Conservation (phyloP, 805 yeast genomes). For the Teunomyces barrocoloradensis region DNA sequence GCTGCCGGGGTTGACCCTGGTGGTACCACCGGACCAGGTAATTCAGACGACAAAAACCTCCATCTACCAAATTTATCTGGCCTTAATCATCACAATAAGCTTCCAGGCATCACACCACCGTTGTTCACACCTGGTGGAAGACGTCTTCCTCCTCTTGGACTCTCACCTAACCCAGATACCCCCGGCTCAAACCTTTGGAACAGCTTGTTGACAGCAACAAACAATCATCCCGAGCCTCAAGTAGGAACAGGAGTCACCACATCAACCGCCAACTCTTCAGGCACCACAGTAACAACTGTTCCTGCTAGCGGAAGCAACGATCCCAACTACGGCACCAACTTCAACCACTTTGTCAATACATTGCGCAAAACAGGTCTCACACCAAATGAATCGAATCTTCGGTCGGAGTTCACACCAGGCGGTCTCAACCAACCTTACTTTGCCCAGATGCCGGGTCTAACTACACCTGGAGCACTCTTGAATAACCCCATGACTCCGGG, state of each 20-base stretch:
- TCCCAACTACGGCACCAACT: constrained; percentile 11
- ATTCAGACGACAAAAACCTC: constrained; percentile 24
- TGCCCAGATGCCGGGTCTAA: constrained; percentile 34
- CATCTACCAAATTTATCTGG: constrained; percentile 33
- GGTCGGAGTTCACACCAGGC: constrained; percentile 74
- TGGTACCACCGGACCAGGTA: constrained; percentile 5
- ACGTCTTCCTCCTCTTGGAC: constrained; percentile 51
- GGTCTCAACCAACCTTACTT: constrained; percentile 30
- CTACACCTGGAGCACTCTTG: constrained; percentile 39
- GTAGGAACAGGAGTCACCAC: constrained; percentile 4
- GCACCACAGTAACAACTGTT: constrained; percentile 6
- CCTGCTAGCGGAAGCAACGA: background rate
- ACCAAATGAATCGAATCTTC: constrained; percentile 70
- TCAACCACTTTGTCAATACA: constrained; percentile 26
- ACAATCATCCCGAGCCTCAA: constrained; percentile 11
- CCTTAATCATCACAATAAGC: constrained; percentile 20
- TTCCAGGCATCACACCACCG: constrained; percentile 46
- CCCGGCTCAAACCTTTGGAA: constrained; percentile 53
- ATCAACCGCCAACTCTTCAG: constrained; percentile 10
- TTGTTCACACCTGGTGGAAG: constrained; percentile 60
- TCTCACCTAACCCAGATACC: constrained; percentile 52
- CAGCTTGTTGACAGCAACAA: constrained; percentile 43
- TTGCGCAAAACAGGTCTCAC: constrained; percentile 59
- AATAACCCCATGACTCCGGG: constrained; percentile 51
- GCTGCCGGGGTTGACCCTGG: constrained; percentile 1